Conservation (phyloP, 2,329 filamentous ascomycete genomes). For the Pseudogymnoascus destructans region DNA sequence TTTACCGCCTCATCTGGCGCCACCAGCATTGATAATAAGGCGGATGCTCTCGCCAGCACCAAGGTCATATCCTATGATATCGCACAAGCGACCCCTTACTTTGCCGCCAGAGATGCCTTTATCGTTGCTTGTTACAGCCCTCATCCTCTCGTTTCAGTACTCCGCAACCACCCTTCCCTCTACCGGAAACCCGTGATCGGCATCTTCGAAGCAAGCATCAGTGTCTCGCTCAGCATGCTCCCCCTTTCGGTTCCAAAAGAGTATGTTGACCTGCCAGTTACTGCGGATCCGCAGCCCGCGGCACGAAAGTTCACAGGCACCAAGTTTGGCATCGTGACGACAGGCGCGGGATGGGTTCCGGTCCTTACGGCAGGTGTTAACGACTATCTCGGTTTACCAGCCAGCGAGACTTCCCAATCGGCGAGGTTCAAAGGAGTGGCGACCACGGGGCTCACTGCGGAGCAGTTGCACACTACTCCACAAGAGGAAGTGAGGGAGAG, state of each 20-base stretch:
- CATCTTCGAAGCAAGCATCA: conserved; percentile 77
- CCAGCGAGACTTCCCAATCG: conserved; percentile 17
- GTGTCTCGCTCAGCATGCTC: conserved; percentile 23
- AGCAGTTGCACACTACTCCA: conserved; percentile 60
- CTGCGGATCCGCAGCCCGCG: conserved; percentile 30
- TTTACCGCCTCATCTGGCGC: conserved; percentile 57
- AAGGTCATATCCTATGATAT: conserved; percentile 47
- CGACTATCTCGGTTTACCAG: conserved; percentile 43
- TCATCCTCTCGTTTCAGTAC: conserved; percentile 57
- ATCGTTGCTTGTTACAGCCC: conserved; percentile 81
- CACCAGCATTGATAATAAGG: conserved; percentile 63
- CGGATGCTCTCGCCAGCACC: conserved; percentile 52
- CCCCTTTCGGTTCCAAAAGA: not conserved
- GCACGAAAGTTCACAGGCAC: conserved; percentile 25
- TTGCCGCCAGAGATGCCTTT: conserved; percentile 51
- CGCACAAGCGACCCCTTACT: not conserved
- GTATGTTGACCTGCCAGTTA: conserved; percentile 37
- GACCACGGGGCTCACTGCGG: conserved; percentile 68
- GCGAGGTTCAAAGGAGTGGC: conserved; percentile 60
- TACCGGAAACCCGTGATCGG: conserved; percentile 49
- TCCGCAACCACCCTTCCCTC: conserved; percentile 33
- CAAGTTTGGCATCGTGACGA: conserved; percentile 78
- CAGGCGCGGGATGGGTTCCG: conserved; percentile 69
- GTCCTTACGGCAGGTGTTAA: conserved; percentile 55
- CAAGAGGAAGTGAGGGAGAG: conserved; percentile 49